A percentile compares a stretch with the other conserved stretches of the same genome.
Evolutionary conservation across 352 stramenopile species (phyloP).

Genomic region (Pythium chondricola): DNA sequence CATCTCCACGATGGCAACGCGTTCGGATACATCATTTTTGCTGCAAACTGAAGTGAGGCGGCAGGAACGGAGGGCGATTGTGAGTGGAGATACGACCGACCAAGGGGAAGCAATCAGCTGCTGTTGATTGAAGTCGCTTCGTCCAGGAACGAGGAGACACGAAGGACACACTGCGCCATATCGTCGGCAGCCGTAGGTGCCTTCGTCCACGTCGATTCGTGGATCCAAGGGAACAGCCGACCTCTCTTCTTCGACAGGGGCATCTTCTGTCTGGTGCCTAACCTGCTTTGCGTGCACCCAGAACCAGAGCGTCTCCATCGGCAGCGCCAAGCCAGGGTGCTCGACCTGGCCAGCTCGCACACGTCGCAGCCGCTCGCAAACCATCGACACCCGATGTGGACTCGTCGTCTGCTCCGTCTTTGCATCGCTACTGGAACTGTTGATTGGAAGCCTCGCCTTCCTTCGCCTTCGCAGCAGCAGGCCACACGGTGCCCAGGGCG

Average conservation of each 20-base stretch:
- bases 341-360: conserved; percentile 10
- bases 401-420: too few relatives aligned
- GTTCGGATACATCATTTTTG: background rate
- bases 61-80: conserved; percentile 27
- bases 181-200: conserved; percentile 17
- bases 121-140: too few relatives aligned
- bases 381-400: conserved; percentile 3
- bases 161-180: conserved; percentile 21
- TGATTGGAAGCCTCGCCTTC: background rate
- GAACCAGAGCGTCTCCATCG: conserved; percentile 21
- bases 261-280: background rate
- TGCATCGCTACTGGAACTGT: background rate
- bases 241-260: too few relatives aligned
- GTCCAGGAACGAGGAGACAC: background rate
- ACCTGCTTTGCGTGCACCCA: background rate
- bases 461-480: conserved; percentile 3
- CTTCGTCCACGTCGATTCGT: too few relatives aligned
- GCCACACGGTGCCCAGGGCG: conserved; percentile 39
- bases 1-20: conserved; percentile 16
- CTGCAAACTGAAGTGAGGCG: background rate
- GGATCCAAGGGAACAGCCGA: too few relatives aligned
- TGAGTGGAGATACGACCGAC: conserved; percentile 25
- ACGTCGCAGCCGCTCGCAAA: conserved; percentile 9
- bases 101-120: too few relatives aligned
- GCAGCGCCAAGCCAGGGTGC: conserved; percentile 2